These are phyloP conservation scores for Lolium rigidum DNA, from an alignment of 176 grass and related monocot species.

Conservation along the genomic window DNA sequence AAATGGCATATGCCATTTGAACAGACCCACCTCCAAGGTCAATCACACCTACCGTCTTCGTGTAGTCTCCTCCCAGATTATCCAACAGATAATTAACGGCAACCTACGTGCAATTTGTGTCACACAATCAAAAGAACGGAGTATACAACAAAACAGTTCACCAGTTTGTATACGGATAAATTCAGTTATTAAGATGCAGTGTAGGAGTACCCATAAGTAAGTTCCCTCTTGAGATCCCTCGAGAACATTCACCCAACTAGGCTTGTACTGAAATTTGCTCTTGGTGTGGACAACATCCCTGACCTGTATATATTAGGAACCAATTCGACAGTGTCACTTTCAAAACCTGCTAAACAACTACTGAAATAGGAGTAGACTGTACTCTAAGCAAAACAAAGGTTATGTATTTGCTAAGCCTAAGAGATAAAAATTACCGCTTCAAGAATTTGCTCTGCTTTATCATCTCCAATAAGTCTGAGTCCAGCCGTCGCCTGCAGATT, in stretches of 20 bases:
- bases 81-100: neutral
- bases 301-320: conserved; percentile 19
- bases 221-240: conserved; percentile 59
- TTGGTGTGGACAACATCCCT: conserved; percentile 49
- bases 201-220: conserved; percentile 43
- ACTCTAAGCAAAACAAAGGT: neutral
- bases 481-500: conserved; percentile 53
- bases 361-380: neutral
- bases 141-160: too few relatives aligned
- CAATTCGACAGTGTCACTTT: neutral
- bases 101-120: neutral
- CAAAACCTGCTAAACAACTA: neutral
- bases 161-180: too few relatives aligned
- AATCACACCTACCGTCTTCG: neutral
- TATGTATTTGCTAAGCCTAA: neutral
- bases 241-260: conserved; percentile 50
- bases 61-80: neutral
- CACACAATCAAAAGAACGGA: too few relatives aligned
- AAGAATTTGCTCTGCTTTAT: conserved; percentile 48
- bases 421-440: conserved; percentile 33
- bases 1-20: neutral
- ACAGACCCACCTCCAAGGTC: conserved; percentile 6
- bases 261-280: conserved; percentile 51
- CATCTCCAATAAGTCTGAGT: conserved; percentile 46
- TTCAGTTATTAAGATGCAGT: neutral